Conservation (phyloP, 805 yeast species). For the Pichia kluyveri region DNA sequence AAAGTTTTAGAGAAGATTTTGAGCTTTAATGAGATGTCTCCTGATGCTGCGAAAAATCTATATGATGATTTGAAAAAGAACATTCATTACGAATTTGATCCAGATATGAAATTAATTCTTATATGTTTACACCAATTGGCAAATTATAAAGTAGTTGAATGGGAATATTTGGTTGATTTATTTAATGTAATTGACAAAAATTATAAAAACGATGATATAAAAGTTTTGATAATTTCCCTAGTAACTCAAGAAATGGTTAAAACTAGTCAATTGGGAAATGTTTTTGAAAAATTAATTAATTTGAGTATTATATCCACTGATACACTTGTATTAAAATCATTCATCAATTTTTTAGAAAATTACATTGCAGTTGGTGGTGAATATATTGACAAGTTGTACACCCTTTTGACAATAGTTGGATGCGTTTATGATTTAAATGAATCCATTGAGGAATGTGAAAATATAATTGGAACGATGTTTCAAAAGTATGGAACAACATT, state of each 20-base stretch:
- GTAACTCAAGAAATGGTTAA: conserved; percentile 3
- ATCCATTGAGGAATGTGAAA: conserved; percentile 3
- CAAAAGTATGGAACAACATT: conserved; percentile 6
- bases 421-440: conserved; percentile 8
- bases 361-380: not conserved
- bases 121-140: conserved; percentile 42
- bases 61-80: conserved; percentile 47
- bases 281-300: not conserved
- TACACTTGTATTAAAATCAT: conserved; percentile 1
- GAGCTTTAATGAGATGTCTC: conserved; percentile 38
- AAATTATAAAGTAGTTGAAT: conserved; percentile 23
- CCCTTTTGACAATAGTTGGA: conserved; percentile 8
- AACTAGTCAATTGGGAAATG: not conserved
- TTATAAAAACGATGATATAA: conserved; percentile 8
- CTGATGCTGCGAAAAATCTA: conserved; percentile 42
- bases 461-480: conserved; percentile 9
- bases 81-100: conserved; percentile 31
- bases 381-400: not conserved
- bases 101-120: conserved; percentile 30
- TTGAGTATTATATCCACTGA: conserved; percentile 1
- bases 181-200: conserved; percentile 3
- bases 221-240: conserved; percentile 9
- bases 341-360: conserved; percentile 2
- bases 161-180: conserved; percentile 7
- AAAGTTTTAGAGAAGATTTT: conserved; percentile 50